Percentiles rank a stretch among this genome's conserved stretches.
These are phyloP conservation scores for Macrophomina tecta DNA, from an alignment of 2,329 filamentous ascomycete species.

Conservation along the genomic window DNA sequence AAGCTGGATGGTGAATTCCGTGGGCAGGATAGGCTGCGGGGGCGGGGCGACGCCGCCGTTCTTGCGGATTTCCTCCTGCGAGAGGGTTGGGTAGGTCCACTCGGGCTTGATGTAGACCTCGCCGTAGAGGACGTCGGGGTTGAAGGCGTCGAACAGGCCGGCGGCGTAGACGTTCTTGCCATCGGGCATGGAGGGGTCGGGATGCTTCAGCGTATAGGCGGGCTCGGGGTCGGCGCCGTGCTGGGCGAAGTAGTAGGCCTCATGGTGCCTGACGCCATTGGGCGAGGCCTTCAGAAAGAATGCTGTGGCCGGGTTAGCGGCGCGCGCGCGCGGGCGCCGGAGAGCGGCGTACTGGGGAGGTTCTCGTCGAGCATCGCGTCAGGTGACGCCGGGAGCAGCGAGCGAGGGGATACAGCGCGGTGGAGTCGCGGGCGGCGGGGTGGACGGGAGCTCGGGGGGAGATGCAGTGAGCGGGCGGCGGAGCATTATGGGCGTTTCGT, in stretches of 20 bases:
- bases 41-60: slow-evolving; percentile 69
- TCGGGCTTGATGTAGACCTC: slow-evolving; percentile 85
- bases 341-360: slow-evolving; percentile 67
- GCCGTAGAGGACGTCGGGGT: slow-evolving; percentile 81
- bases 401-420: not conserved
- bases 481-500: slow-evolving; percentile 1
- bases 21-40: slow-evolving; percentile 75
- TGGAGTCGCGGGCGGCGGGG: not conserved
- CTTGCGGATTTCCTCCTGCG: slow-evolving; percentile 76
- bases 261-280: slow-evolving; percentile 58
- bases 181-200: slow-evolving; percentile 71
- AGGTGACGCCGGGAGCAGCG: not conserved
- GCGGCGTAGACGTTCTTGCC: slow-evolving; percentile 85
- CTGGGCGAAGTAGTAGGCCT: slow-evolving; percentile 64
- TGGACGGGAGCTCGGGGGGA: not conserved
- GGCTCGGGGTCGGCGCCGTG: slow-evolving; percentile 81
- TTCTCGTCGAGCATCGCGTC: slow-evolving; percentile 85
- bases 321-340: slow-evolving; percentile 32
- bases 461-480: not conserved
- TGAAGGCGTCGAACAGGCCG: slow-evolving; percentile 82
- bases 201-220: slow-evolving; percentile 79
- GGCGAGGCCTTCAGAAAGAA: slow-evolving; percentile 65
- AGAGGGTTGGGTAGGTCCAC: slow-evolving; percentile 83
- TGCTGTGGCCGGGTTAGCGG: slow-evolving; percentile 46
- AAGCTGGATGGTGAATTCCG: slow-evolving; percentile 81